Base-by-base conservation (phyloP, 331 rosid genomes). In the Erythrophleum ivorense region DNA sequence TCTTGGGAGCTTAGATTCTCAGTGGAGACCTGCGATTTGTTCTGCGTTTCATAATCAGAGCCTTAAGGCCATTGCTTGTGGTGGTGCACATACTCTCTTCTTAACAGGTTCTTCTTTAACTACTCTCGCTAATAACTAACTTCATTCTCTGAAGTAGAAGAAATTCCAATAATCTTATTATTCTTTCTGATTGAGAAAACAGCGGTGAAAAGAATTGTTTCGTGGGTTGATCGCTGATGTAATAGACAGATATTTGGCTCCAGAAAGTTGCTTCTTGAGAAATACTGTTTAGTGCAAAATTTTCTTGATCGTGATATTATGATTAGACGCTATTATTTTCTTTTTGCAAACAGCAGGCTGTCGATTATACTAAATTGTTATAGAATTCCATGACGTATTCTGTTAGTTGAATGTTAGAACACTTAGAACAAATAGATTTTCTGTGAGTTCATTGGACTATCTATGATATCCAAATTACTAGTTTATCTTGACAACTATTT, bases 51-150 rank as follows among this genome's bases (percentile, higher is more conserved):
- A 10, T 1, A 63, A 80, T 64, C 89, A 84, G 80, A 73, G 63
- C 62, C 87, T 86, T 9, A 70, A 84, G 33, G 84, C 92, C 75
- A 84, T 92, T 73, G 86, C 97, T 57, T 92, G 97, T 78, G 97
- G 97, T 29, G 97, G 97, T 69, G 97, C 97, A 85, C 97, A 91
- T 77, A 89, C 97, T 0, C 97, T 92, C 76, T 92, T 92, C 89
- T 78, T 91, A 55, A 88, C 93, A 87, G 95, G 92, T 91, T 81
- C 74, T 38, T 16, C 5, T 29, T 64, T 46, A 11, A 4, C 63
- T 53, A 11, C 69, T 4, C 48, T 66, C 24, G 15, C 29, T 15
- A 15, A 7, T 15, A 34, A 12, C 58, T 15, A 54, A 9, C 29
- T 74, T 48, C 33, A 14, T 6, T 60, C 11, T 75, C 60, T 31